phyloP scores from a whole-genome alignment of 2,329 filamentous ascomycete genomes.

The Aschersonia sp. region DNA sequence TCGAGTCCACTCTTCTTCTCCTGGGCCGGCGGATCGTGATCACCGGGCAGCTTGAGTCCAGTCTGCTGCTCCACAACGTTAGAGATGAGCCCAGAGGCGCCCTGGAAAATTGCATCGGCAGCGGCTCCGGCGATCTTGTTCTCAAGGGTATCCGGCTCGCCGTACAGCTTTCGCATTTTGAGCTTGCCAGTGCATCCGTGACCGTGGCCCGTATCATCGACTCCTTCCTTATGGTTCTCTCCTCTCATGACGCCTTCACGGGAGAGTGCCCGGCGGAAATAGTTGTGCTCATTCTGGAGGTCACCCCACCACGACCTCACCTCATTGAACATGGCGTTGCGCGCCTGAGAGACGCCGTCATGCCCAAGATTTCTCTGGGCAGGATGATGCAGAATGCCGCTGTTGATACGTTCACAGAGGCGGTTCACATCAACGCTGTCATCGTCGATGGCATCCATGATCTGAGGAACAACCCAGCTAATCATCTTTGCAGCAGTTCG shows the following conservation, averaged over 20 bases:
- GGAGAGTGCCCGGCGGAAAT: constrained; percentile 60
- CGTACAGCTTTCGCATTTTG: constrained; percentile 56
- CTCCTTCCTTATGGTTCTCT: constrained; percentile 75
- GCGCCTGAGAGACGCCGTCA: constrained; percentile 58
- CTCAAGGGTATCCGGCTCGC: constrained; percentile 31
- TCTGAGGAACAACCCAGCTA: constrained; percentile 74
- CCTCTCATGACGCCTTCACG: constrained; percentile 63
- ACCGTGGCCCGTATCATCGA: constrained; percentile 69
- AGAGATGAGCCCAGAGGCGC: constrained; percentile 38
- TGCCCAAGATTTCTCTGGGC: constrained; percentile 57
- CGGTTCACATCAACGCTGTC: constrained; percentile 53
- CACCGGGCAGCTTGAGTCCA: constrained; percentile 24
- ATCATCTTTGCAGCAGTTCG: constrained; percentile 66
- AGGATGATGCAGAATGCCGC: constrained; percentile 78
- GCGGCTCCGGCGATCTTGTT: constrained; percentile 41
- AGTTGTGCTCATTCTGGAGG: constrained; percentile 46
- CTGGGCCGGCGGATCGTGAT: constrained; percentile 26
- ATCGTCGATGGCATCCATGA: constrained; percentile 80
- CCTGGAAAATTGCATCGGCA: constrained; percentile 40
- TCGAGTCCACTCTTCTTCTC: constrained; percentile 53
- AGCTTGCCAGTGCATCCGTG: constrained; percentile 73
- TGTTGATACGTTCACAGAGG: constrained; percentile 61
- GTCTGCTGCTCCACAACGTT: constrained; percentile 30
- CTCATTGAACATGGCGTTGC: constrained; percentile 61
- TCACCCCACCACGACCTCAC: constrained; percentile 72